A percentile compares a stretch with the other conserved stretches of the same genome.
Conservation (phyloP, 441 rosid genomes). For the Populus tomentosa region DNA sequence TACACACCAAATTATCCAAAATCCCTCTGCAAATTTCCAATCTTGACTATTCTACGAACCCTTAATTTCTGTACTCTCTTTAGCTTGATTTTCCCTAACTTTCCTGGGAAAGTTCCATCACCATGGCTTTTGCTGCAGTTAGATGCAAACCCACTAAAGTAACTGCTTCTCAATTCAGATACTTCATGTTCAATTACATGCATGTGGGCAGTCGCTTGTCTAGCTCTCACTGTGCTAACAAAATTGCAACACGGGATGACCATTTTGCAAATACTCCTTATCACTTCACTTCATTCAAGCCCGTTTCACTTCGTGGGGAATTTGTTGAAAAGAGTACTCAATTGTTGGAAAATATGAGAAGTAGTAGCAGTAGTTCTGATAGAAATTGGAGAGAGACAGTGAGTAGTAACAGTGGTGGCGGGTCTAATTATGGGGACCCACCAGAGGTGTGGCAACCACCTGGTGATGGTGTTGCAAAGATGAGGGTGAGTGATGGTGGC, state of each 20-base stretch:
- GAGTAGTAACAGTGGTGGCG: constrained; percentile 18
- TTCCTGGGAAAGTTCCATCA: constrained; percentile 21
- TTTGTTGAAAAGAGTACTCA: constrained; percentile 40
- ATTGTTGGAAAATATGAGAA: constrained; percentile 32
- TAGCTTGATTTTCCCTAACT: constrained; percentile 1
- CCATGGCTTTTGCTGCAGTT: constrained; percentile 71
- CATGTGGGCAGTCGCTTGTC: constrained; percentile 52
- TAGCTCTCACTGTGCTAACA: constrained; percentile 35
- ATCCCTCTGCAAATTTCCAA: constrained; percentile 14
- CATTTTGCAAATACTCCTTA: constrained; percentile 34
- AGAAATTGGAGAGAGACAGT: constrained; percentile 27
- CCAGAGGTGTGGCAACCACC: constrained; percentile 99
- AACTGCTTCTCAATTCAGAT: constrained; percentile 61
- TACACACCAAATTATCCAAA: constrained; percentile 14
- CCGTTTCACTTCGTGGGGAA: constrained; percentile 53
- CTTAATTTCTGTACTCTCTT: neutral
- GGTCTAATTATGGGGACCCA: constrained; percentile 78
- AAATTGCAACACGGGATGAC: constrained; percentile 39
- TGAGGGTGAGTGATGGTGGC: constrained; percentile 33
- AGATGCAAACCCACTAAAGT: constrained; percentile 60
- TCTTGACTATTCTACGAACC: constrained; percentile 5
- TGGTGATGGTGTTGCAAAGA: constrained; percentile 65
- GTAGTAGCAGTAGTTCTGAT: constrained; percentile 24
- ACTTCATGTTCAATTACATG: constrained; percentile 47
- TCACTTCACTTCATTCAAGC: constrained; percentile 50